A percentile compares a stretch with the other conserved stretches of the same genome.
These are phyloP conservation scores for Papiliotrema nemorosa DNA, from an alignment of 1,284 basidiomycete genomes.

Conservation along the genomic window DNA sequence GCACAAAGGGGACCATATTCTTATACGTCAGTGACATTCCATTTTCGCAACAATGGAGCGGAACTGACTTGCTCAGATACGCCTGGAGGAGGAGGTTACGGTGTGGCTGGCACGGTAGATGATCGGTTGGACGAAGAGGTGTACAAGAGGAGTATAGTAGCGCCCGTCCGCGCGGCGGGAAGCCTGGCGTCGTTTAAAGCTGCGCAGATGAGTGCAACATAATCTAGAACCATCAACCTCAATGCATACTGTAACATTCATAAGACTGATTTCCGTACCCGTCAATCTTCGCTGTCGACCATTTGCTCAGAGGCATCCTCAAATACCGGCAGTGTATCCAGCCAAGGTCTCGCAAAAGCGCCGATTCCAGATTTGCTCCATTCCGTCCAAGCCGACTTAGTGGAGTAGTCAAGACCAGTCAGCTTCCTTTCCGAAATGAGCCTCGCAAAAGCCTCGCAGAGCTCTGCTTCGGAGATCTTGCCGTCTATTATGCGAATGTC, in stretches of 20 bases:
- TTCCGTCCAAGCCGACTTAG: too few species aligned
- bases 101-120: constrained; percentile 19
- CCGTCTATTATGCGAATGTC: too few species aligned
- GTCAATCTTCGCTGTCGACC: too few species aligned
- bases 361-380: too few species aligned
- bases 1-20: constrained; percentile 15
- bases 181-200: constrained; percentile 16
- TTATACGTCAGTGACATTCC: constrained; percentile 15
- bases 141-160: constrained; percentile 11
- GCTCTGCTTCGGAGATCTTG: too few species aligned
- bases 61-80: constrained; percentile 10
- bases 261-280: too few species aligned
- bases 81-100: constrained; percentile 74
- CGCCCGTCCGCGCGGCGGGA: constrained; percentile 12
- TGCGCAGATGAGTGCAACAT: constrained; percentile 7
- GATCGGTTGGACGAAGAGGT: constrained; percentile 18
- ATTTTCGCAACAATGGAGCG: not conserved
- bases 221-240: not conserved
- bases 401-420: too few species aligned
- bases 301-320: too few species aligned
- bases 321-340: too few species aligned
- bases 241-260: not conserved
- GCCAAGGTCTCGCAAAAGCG: too few species aligned
- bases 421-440: too few species aligned
- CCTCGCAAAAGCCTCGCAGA: too few species aligned